Conservation (phyloP, 495 filamentous ascomycete species). For the Tuber brumale region DNA sequence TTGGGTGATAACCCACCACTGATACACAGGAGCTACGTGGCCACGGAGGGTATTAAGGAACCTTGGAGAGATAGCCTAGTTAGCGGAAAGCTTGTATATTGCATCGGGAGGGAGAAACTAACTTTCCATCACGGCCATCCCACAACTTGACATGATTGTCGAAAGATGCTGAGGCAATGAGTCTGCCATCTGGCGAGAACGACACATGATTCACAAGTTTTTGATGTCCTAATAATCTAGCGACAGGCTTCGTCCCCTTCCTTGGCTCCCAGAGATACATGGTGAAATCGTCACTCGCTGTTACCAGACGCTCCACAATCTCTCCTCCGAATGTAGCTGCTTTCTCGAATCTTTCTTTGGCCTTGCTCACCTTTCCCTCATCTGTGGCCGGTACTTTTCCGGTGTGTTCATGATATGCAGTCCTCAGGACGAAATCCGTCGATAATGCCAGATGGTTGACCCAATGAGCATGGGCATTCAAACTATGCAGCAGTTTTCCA, state of each 20-base stretch:
- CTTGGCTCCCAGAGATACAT: slow-evolving; percentile 94
- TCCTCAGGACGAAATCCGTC: slow-evolving; percentile 84
- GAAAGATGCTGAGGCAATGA: slow-evolving; percentile 82
- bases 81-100: background rate
- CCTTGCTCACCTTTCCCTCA: slow-evolving; percentile 66
- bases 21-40: slow-evolving; percentile 90
- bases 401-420: slow-evolving; percentile 80
- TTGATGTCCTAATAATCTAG: slow-evolving; percentile 85
- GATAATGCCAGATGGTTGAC: slow-evolving; percentile 94
- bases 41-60: slow-evolving; percentile 83
- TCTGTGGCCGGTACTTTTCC: slow-evolving; percentile 59
- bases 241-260: slow-evolving; percentile 70
- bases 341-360: slow-evolving; percentile 77
- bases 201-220: slow-evolving; percentile 94
- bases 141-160: slow-evolving; percentile 92
- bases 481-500: slow-evolving; percentile 69
- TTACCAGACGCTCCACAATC: slow-evolving; percentile 78
- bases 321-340: slow-evolving; percentile 73
- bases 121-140: slow-evolving; percentile 62
- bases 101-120: background rate
- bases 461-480: slow-evolving; percentile 84
- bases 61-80: slow-evolving; percentile 35
- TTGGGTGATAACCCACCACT: slow-evolving; percentile 46
- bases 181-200: slow-evolving; percentile 79
- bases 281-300: slow-evolving; percentile 90